A percentile compares a stretch with the other conserved stretches of the same genome.
Evolutionary conservation across 176 grass and related monocot genomes (phyloP).

Genomic region (Oryza longistaminata): DNA sequence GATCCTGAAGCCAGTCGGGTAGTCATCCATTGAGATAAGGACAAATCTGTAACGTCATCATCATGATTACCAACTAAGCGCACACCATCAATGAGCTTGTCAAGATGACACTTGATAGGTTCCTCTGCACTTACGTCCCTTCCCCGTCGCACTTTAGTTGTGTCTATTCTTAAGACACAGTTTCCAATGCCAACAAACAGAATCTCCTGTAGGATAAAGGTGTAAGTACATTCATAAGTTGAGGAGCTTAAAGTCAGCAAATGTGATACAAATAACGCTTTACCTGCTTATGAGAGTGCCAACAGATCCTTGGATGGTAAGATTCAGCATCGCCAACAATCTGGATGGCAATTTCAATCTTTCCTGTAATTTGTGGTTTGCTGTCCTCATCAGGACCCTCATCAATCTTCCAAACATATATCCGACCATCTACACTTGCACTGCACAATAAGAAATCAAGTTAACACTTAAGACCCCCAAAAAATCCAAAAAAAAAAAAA

Average conservation of each 20-base stretch:
- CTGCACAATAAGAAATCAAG: constrained; percentile 48
- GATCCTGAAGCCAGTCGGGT: constrained; percentile 90
- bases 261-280: constrained; percentile 21
- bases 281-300: constrained; percentile 99
- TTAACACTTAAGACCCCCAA: constrained; percentile 5
- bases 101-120: constrained; percentile 81
- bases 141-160: constrained; percentile 83
- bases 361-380: constrained; percentile 89
- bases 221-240: not conserved
- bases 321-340: constrained; percentile 69
- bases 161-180: constrained; percentile 79
- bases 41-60: constrained; percentile 81
- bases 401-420: constrained; percentile 96
- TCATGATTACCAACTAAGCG: constrained; percentile 87
- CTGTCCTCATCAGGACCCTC: constrained; percentile 87
- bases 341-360: constrained; percentile 82
- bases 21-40: constrained; percentile 99
- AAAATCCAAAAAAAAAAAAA: not conserved
- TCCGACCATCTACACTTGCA: constrained; percentile 84
- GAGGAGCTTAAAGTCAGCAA: not conserved
- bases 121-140: constrained; percentile 72
- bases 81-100: constrained; percentile 82
- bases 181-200: constrained; percentile 94
- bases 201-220: constrained; percentile 64
- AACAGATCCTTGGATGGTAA: constrained; percentile 98